A percentile compares a stretch with the other conserved stretches of the same genome.
Conservation (phyloP, 2,329 filamentous ascomycete species). For the Stemphylium lycopersici region DNA sequence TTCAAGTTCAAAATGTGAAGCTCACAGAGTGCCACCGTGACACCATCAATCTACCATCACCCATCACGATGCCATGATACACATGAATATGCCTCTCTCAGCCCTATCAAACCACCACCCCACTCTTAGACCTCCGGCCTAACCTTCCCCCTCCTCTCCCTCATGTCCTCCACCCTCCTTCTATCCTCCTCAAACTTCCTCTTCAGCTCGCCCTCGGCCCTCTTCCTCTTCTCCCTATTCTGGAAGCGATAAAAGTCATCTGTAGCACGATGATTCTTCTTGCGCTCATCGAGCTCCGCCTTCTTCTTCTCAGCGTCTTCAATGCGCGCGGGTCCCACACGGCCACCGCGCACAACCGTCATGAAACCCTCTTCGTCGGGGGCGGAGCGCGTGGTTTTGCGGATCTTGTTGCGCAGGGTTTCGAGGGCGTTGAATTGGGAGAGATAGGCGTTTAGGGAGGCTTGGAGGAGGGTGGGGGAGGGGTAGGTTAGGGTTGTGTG, state of each 20-base stretch:
- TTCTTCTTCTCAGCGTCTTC: conserved; percentile 69
- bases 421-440: conserved; percentile 72
- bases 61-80: too few relatives aligned
- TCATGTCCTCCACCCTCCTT: conserved; percentile 73
- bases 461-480: conserved; percentile 68
- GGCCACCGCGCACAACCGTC: conserved; percentile 79
- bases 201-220: conserved; percentile 71
- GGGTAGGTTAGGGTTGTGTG: conserved; percentile 78
- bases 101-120: too few relatives aligned
- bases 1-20: too few relatives aligned
- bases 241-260: conserved; percentile 86
- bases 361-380: conserved; percentile 96
- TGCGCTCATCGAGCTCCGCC: conserved; percentile 57
- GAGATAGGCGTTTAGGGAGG: conserved; percentile 84
- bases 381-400: conserved; percentile 71
- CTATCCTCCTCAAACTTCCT: conserved; percentile 78
- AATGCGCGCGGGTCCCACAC: conserved; percentile 72
- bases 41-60: too few relatives aligned
- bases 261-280: conserved; percentile 63
- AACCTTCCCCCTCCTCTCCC: conserved; percentile 60
- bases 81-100: too few relatives aligned
- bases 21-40: too few relatives aligned
- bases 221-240: conserved; percentile 78
- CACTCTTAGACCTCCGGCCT: conserved; percentile 31
- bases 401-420: conserved; percentile 67